Conservation (phyloP, 805 yeast genomes). For the Cyberlindnera japonica region DNA sequence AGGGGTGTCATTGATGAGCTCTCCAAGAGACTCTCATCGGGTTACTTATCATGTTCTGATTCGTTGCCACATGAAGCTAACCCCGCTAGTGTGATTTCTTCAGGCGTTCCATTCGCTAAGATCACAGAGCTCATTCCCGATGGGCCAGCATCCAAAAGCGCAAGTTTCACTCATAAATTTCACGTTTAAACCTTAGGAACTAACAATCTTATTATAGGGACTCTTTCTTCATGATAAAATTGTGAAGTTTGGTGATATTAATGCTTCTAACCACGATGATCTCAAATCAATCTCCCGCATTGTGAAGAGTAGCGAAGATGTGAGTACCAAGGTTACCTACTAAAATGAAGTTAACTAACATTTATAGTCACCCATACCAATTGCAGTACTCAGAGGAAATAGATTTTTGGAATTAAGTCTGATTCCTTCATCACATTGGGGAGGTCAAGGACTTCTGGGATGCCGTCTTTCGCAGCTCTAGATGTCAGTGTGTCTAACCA, state of each 20-base stretch:
- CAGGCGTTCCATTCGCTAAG: constrained; percentile 53
- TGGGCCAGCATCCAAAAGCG: constrained; percentile 49
- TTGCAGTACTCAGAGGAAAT: constrained; percentile 5
- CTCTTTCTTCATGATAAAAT: constrained; percentile 46
- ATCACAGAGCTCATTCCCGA: constrained; percentile 10
- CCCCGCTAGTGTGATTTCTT: too few relatives aligned
- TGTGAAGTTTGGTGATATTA: constrained; percentile 44
- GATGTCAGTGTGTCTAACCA: constrained; percentile 45
- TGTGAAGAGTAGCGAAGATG: constrained; percentile 40
- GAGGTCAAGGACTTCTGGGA: constrained; percentile 30
- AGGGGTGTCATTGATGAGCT: constrained; percentile 44
- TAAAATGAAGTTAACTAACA: not conserved
- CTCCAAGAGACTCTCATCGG: constrained; percentile 24
- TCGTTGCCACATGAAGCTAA: not conserved
- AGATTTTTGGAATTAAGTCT: constrained; percentile 3
- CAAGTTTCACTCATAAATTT: constrained; percentile 7
- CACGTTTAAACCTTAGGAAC: not conserved
- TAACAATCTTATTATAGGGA: constrained; percentile 36
- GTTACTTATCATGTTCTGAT: too few relatives aligned
- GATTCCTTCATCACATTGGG: constrained; percentile 20
- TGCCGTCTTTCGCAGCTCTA: constrained; percentile 26
- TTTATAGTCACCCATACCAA: not conserved
- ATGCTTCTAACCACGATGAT: constrained; percentile 52
- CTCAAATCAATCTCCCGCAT: constrained; percentile 41
- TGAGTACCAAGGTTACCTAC: constrained; percentile 15